These are phyloP conservation scores for Ascomycota sp. DNA, from an alignment of 2,329 filamentous ascomycete genomes.

Conservation along the genomic window DNA sequence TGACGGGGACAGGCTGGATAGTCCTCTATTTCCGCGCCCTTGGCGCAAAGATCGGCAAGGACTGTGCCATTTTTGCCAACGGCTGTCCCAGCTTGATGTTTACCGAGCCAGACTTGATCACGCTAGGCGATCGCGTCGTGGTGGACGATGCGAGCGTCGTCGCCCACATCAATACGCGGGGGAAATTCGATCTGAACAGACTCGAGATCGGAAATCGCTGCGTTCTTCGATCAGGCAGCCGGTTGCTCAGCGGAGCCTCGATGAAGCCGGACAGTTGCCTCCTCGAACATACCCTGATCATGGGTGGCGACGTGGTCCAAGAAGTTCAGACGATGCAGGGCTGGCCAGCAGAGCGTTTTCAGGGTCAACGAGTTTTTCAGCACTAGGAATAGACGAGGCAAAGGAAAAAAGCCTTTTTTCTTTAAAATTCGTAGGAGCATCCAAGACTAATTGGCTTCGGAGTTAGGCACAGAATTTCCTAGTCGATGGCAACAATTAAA, in stretches of 20 bases:
- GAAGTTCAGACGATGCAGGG: conserved; percentile 29
- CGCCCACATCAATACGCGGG: conserved; percentile 33
- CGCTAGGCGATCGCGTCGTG: conserved; percentile 27
- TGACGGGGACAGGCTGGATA: conserved; percentile 31
- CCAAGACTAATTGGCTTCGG: no score
- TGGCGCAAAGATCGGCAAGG: conserved; percentile 30
- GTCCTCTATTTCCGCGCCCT: conserved; percentile 31
- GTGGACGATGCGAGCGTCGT: conserved; percentile 36
- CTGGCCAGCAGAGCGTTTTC: conserved; percentile 20
- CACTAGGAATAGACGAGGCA: no score
- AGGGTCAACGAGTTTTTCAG: neutral
- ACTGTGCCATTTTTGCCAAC: conserved; percentile 34
- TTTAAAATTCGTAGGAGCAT: no score
- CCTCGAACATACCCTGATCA: conserved; percentile 35
- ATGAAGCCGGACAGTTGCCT: conserved; percentile 32
- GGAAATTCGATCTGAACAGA: conserved; percentile 33
- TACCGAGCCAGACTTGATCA: conserved; percentile 35
- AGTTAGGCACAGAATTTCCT: no score
- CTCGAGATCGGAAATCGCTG: conserved; percentile 28
- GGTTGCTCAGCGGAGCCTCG: conserved; percentile 28
- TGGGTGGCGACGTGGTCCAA: conserved; percentile 34
- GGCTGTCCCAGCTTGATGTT: conserved; percentile 30
- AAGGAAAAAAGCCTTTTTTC: no score
- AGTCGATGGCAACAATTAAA: no score
- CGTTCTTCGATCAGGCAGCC: conserved; percentile 28